phyloP scores from a whole-genome alignment of 2,329 filamentous ascomycete species.

The Neodidymelliopsis sp. region DNA sequence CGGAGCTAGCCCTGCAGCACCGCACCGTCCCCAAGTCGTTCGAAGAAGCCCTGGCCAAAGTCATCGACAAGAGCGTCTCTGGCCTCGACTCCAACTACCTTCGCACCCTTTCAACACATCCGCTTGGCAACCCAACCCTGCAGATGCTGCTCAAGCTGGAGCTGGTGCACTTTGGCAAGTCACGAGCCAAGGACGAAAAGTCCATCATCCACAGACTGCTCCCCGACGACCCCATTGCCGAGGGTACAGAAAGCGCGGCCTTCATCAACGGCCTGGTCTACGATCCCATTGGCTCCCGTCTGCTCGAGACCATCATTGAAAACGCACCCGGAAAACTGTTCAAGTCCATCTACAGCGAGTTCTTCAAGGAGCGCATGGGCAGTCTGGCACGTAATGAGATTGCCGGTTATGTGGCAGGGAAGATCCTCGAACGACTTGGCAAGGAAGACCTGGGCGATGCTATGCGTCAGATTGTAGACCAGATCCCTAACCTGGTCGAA shows the following conservation, averaged over 20 bases:
- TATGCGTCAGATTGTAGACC: slow-evolving; percentile 73
- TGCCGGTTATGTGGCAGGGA: slow-evolving; percentile 85
- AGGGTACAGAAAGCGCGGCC: slow-evolving; percentile 74
- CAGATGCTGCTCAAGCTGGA: slow-evolving; percentile 90
- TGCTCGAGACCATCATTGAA: slow-evolving; percentile 85
- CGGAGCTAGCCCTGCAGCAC: slow-evolving; percentile 49
- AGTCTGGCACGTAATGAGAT: slow-evolving; percentile 88
- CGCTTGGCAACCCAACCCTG: slow-evolving; percentile 90
- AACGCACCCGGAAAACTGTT: slow-evolving; percentile 87
- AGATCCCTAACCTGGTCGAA: slow-evolving; percentile 75
- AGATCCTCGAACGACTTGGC: slow-evolving; percentile 81
- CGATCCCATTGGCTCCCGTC: slow-evolving; percentile 85
- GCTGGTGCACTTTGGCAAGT: slow-evolving; percentile 74
- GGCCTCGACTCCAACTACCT: slow-evolving; percentile 81
- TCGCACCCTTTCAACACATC: slow-evolving; percentile 84
- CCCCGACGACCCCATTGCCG: slow-evolving; percentile 78
- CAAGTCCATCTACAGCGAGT: slow-evolving; percentile 81
- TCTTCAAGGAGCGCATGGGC: slow-evolving; percentile 81
- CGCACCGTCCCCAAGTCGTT: slow-evolving; percentile 80
- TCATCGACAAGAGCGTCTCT: slow-evolving; percentile 78
- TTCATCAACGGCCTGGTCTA: slow-evolving; percentile 91
- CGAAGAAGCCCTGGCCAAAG: slow-evolving; percentile 76
- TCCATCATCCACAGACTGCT: slow-evolving; percentile 79
- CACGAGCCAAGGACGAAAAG: slow-evolving; percentile 68
- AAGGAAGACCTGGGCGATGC: slow-evolving; percentile 84